Conservation (phyloP, 345 rosid genomes). For the Litchi chinensis region DNA sequence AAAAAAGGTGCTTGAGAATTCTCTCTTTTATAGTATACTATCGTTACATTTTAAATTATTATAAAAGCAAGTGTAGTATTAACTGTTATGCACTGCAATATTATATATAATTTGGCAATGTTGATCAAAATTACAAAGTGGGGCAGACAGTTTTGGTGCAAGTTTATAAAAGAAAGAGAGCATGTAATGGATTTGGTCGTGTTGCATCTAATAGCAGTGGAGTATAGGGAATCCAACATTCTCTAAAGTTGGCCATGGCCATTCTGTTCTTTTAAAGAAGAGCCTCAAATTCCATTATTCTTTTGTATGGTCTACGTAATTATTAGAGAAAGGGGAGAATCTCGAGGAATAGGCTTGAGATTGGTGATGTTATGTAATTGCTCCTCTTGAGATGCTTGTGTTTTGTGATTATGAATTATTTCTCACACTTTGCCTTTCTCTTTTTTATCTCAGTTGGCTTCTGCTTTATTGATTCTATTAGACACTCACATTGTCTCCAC, state of each 20-base stretch:
- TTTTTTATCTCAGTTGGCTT: slow-evolving; percentile 20
- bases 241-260: slow-evolving; percentile 17
- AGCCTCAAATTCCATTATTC: slow-evolving; percentile 26
- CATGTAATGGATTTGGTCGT: slow-evolving; percentile 29
- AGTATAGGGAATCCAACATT: slow-evolving; percentile 55
- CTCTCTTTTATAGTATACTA: not conserved
- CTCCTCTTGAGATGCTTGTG: slow-evolving; percentile 35
- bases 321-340: slow-evolving; percentile 39
- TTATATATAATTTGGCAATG: slow-evolving; percentile 14
- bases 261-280: slow-evolving; percentile 21
- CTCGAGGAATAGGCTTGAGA: slow-evolving; percentile 47
- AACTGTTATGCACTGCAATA: slow-evolving; percentile 39
- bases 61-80: slow-evolving; percentile 25
- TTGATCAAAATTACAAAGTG: slow-evolving; percentile 18
- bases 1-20: slow-evolving; percentile 29
- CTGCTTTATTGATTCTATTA: slow-evolving; percentile 44
- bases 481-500: slow-evolving; percentile 42
- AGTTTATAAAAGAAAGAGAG: slow-evolving; percentile 15
- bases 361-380: slow-evolving; percentile 29
- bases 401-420: slow-evolving; percentile 29
- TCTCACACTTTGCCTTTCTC: not conserved
- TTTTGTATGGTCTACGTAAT: slow-evolving; percentile 14
- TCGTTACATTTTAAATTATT: not conserved
- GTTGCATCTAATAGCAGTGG: slow-evolving; percentile 29
- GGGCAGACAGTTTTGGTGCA: slow-evolving; percentile 28